Conservation (phyloP, 768 basidiomycete species). For the Crucibulum laeve region DNA sequence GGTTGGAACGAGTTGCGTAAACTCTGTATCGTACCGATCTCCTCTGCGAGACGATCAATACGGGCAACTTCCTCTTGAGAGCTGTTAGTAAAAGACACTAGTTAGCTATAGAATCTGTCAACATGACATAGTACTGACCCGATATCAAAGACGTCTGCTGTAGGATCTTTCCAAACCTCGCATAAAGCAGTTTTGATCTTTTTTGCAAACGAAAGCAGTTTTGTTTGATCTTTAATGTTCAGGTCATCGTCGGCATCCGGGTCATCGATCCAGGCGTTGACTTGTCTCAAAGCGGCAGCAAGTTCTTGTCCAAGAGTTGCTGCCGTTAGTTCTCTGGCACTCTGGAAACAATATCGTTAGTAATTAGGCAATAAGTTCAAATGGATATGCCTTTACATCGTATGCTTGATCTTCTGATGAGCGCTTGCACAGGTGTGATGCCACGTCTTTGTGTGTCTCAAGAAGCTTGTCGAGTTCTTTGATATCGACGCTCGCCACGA, state of each 20-base stretch:
- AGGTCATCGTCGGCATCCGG: slow-evolving; percentile 41
- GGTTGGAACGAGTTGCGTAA: slow-evolving; percentile 80
- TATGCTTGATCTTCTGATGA: slow-evolving; percentile 79
- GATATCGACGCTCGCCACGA: slow-evolving; percentile 44
- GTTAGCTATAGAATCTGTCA: not conserved
- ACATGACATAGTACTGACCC: slow-evolving; percentile 63
- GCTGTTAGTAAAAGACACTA: slow-evolving; percentile 25
- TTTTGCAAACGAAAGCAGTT: slow-evolving; percentile 44
- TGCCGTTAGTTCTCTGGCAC: slow-evolving; percentile 77
- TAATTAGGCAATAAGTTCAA: slow-evolving; percentile 2
- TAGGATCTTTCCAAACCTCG: slow-evolving; percentile 68
- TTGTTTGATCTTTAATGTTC: slow-evolving; percentile 34
- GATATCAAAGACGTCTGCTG: slow-evolving; percentile 75
- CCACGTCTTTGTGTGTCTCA: slow-evolving; percentile 60
- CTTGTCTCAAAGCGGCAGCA: slow-evolving; percentile 59
- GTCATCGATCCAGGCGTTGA: slow-evolving; percentile 45
- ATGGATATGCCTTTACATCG: slow-evolving; percentile 49
- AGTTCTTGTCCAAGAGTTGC: slow-evolving; percentile 83
- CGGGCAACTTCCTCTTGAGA: slow-evolving; percentile 68
- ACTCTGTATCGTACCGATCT: slow-evolving; percentile 72
- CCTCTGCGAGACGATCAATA: slow-evolving; percentile 67
- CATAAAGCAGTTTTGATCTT: slow-evolving; percentile 61
- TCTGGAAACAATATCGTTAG: slow-evolving; percentile 38
- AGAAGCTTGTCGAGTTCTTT: slow-evolving; percentile 56
- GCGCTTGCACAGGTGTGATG: slow-evolving; percentile 62